phyloP scores from a whole-genome alignment of 2,329 filamentous ascomycete genomes.

The Blastomyces percursus region DNA sequence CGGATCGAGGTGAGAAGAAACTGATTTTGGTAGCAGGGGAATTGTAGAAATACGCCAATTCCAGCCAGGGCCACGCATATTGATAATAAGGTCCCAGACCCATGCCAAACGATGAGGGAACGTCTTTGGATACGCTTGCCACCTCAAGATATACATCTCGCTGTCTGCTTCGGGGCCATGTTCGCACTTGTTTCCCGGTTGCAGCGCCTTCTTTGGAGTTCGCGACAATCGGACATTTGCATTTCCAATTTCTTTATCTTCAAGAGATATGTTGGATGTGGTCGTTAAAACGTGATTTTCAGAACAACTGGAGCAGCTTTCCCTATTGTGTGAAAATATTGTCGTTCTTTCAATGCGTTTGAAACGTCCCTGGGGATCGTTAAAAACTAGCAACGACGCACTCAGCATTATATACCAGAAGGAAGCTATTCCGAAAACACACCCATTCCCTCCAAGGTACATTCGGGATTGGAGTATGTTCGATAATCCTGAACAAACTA shows the following conservation, averaged over 20 bases:
- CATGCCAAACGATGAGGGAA: conserved; percentile 47
- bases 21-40: conserved; percentile 22
- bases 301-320: not conserved
- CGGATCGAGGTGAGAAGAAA: conserved; percentile 18
- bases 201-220: not conserved
- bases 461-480: conserved; percentile 37
- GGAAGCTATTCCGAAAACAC: conserved; percentile 45
- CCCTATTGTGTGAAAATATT: conserved; percentile 10
- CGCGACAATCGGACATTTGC: not conserved
- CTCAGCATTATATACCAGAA: conserved; percentile 47
- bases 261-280: not conserved
- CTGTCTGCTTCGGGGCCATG: not conserved
- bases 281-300: not conserved
- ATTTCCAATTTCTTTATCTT: not conserved
- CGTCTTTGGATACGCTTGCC: conserved; percentile 44
- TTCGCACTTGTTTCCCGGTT: not conserved
- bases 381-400: conserved; percentile 42
- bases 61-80: conserved; percentile 51
- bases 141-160: conserved; percentile 32
- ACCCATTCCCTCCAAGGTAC: conserved; percentile 41
- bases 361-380: conserved; percentile 46
- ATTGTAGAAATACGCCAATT: conserved; percentile 45
- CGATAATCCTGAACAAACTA: conserved; percentile 35
- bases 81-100: conserved; percentile 46
- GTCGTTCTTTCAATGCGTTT: conserved; percentile 41